Conservation (phyloP, 2,329 filamentous ascomycete genomes). For the Curvularia sp. region DNA sequence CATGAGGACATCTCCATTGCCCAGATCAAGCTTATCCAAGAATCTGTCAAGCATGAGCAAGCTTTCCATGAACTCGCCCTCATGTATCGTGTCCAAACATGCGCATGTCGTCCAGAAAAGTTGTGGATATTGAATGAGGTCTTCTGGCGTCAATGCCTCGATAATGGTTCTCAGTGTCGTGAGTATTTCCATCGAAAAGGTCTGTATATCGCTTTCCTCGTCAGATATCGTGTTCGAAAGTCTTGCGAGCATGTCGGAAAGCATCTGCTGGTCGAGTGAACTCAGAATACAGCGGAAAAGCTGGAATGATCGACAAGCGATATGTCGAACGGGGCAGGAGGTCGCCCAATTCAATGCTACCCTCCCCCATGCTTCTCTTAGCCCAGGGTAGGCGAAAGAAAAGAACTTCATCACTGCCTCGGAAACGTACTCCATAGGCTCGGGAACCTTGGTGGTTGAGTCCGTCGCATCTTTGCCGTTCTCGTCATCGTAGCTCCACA, state of each 20-base stretch:
- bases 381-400: conserved; percentile 79
- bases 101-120: conserved; percentile 98
- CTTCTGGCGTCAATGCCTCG: conserved; percentile 77
- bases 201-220: conserved; percentile 90
- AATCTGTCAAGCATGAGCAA: conserved; percentile 90
- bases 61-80: conserved; percentile 90
- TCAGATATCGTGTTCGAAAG: conserved; percentile 97
- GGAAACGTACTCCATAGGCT: conserved; percentile 85
- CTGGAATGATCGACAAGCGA: conserved; percentile 96
- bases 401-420: conserved; percentile 85
- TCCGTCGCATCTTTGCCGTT: conserved; percentile 75
- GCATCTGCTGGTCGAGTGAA: conserved; percentile 88
- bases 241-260: conserved; percentile 94
- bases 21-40: conserved; percentile 82
- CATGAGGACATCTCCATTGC: conserved; percentile 70
- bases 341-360: conserved; percentile 94
- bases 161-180: conserved; percentile 94
- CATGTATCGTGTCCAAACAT: conserved; percentile 95
- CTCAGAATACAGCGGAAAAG: conserved; percentile 94
- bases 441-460: conserved; percentile 79
- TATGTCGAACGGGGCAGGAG: conserved; percentile 90
- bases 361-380: conserved; percentile 91
- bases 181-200: conserved; percentile 96
- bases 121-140: conserved; percentile 88
- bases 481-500: conserved; percentile 94